Conservation (phyloP, 2,329 filamentous ascomycete genomes). For the Xylaria sp. region DNA sequence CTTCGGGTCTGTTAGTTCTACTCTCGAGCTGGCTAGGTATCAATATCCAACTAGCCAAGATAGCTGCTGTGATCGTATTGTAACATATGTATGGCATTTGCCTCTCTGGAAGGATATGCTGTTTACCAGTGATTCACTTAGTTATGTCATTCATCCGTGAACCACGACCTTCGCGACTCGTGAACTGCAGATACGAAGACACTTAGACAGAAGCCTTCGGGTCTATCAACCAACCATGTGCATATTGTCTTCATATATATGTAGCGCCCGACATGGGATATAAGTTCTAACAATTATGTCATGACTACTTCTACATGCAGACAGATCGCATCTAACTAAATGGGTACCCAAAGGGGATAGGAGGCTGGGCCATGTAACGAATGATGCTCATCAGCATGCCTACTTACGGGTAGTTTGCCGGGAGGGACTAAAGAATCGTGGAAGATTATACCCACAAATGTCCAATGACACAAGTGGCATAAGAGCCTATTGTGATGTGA, state of each 20-base stretch:
- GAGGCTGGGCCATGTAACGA: constrained; percentile 1
- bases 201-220: neutral
- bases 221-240: neutral
- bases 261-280: neutral
- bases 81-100: neutral
- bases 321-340: neutral
- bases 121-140: neutral
- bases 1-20: constrained; percentile 1
- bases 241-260: neutral
- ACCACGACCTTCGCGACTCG: constrained; percentile 7
- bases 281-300: constrained; percentile 26
- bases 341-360: neutral
- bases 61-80: neutral
- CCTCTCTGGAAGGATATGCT: neutral
- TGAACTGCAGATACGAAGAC: constrained; percentile 15
- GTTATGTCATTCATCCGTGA: constrained; percentile 21
- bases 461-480: constrained; percentile 4
- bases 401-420: neutral
- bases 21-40: neutral
- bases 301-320: constrained; percentile 8
- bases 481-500: constrained; percentile 7
- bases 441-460: constrained; percentile 6
- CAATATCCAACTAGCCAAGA: neutral
- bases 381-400: constrained; percentile 1
- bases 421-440: neutral